These are phyloP conservation scores for Xanthoparmelia taractica DNA, from an alignment of 495 filamentous ascomycete genomes.

Conservation along the genomic window DNA sequence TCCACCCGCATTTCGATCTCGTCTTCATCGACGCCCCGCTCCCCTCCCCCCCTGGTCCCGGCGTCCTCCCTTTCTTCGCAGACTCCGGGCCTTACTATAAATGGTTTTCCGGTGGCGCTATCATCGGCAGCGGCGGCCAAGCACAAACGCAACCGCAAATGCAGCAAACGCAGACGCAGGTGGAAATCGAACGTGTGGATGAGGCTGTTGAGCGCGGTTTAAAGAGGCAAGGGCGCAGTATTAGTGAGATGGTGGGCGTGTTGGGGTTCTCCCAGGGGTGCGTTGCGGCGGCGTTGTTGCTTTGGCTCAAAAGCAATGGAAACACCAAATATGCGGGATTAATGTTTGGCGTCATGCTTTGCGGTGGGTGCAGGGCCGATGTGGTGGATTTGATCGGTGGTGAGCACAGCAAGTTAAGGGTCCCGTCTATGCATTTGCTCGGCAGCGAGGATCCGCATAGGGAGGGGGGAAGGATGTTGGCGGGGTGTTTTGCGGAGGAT, in stretches of 20 bases:
- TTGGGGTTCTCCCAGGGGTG: background rate
- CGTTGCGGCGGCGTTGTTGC: background rate
- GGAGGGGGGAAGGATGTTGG: background rate
- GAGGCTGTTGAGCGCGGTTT: background rate
- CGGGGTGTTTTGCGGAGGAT: background rate
- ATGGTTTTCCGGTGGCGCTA: too few relatives aligned
- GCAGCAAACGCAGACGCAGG: too few relatives aligned
- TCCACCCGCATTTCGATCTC: constrained; percentile 16
- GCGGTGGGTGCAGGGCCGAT: background rate
- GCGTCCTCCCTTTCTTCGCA: background rate
- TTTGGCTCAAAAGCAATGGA: background rate
- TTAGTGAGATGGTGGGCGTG: background rate
- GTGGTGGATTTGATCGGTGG: background rate
- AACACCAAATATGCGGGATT: background rate
- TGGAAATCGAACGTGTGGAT: too few relatives aligned
- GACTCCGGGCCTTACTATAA: background rate
- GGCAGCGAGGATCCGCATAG: background rate
- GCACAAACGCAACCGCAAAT: too few relatives aligned
- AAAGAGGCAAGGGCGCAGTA: background rate
- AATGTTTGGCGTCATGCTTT: background rate
- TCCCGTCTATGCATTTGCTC: background rate
- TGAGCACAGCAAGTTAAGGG: background rate
- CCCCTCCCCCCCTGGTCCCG: background rate
- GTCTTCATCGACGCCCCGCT: background rate
- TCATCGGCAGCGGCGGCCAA: too few relatives aligned